Conservation (phyloP, 1,139 yeast species). For the Taphrina flavorubra region DNA sequence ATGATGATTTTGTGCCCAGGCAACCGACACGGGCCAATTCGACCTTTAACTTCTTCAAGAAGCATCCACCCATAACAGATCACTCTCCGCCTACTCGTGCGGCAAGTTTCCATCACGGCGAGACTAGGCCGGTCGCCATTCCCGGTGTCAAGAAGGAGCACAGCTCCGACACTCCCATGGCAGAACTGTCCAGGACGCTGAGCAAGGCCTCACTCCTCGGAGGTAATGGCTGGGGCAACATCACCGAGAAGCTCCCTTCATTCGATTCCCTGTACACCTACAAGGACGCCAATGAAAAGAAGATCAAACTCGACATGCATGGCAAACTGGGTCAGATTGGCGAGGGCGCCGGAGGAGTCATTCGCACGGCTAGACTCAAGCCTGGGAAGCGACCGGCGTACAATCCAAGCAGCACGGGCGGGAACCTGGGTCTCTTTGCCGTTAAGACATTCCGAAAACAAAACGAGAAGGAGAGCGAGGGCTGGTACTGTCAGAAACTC, state of each 20-base stretch:
- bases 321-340: slow-evolving; percentile 36
- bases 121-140: slow-evolving; percentile 15
- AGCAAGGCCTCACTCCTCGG: slow-evolving; percentile 35
- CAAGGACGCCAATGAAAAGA: slow-evolving; percentile 36
- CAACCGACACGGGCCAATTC: slow-evolving; percentile 21
- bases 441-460: slow-evolving; percentile 69
- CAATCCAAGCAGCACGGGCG: slow-evolving; percentile 33
- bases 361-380: slow-evolving; percentile 38
- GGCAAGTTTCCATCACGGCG: slow-evolving; percentile 25
- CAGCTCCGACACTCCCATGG: slow-evolving; percentile 23
- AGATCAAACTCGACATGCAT: slow-evolving; percentile 25
- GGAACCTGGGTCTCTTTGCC: slow-evolving; percentile 57
- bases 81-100: slow-evolving; percentile 21
- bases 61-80: not conserved
- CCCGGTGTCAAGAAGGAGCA: slow-evolving; percentile 4
- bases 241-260: slow-evolving; percentile 24
- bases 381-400: slow-evolving; percentile 35
- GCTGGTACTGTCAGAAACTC: slow-evolving; percentile 68
- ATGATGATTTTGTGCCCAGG: slow-evolving; percentile 18
- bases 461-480: slow-evolving; percentile 56
- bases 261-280: slow-evolving; percentile 32
- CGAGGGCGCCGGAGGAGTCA: slow-evolving; percentile 42
- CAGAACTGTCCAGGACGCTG: slow-evolving; percentile 29
- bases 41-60: slow-evolving; percentile 27
- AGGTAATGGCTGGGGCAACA: slow-evolving; percentile 34